These are phyloP conservation scores for Solanum chiquidenum DNA, from an alignment of 257 asterid genomes.

Conservation along the genomic window DNA sequence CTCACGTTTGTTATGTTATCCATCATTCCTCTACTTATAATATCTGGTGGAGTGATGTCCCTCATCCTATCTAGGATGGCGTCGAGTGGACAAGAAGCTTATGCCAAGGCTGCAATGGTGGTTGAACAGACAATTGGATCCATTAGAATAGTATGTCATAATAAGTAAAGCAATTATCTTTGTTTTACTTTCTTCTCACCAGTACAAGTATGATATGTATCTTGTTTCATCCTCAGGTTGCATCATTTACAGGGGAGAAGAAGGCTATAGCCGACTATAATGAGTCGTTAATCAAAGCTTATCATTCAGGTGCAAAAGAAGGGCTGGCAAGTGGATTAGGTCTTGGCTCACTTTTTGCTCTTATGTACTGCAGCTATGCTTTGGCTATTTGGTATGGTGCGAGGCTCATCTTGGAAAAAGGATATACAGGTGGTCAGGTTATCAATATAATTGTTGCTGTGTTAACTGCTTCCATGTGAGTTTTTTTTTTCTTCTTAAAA, in stretches of 20 bases:
- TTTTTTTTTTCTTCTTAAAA: not conserved
- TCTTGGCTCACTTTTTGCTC: slow-evolving; percentile 49
- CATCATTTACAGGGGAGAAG: slow-evolving; percentile 76
- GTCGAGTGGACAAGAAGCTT: slow-evolving; percentile 63
- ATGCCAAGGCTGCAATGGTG: slow-evolving; percentile 56
- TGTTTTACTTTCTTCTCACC: not conserved
- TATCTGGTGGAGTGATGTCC: slow-evolving; percentile 64
- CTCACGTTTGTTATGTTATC: slow-evolving; percentile 73
- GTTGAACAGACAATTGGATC: slow-evolving; percentile 86
- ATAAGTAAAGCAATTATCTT: not conserved
- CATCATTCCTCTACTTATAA: slow-evolving; percentile 62
- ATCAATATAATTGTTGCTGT: slow-evolving; percentile 60
- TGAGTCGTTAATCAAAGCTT: slow-evolving; percentile 52
- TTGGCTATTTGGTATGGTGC: slow-evolving; percentile 79
- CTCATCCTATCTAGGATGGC: slow-evolving; percentile 54
- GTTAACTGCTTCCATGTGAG: slow-evolving; percentile 71
- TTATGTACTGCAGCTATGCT: slow-evolving; percentile 64
- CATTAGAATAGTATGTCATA: slow-evolving; percentile 51
- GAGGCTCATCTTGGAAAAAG: slow-evolving; percentile 45
- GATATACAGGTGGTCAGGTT: slow-evolving; percentile 53
- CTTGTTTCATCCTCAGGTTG: slow-evolving; percentile 36
- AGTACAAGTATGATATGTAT: not conserved
- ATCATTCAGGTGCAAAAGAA: slow-evolving; percentile 54
- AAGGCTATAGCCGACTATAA: slow-evolving; percentile 42
- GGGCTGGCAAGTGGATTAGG: slow-evolving; percentile 70